Base-by-base conservation (phyloP, 352 stramenopile genomes). In the Phytophthora pistaciae region DNA sequence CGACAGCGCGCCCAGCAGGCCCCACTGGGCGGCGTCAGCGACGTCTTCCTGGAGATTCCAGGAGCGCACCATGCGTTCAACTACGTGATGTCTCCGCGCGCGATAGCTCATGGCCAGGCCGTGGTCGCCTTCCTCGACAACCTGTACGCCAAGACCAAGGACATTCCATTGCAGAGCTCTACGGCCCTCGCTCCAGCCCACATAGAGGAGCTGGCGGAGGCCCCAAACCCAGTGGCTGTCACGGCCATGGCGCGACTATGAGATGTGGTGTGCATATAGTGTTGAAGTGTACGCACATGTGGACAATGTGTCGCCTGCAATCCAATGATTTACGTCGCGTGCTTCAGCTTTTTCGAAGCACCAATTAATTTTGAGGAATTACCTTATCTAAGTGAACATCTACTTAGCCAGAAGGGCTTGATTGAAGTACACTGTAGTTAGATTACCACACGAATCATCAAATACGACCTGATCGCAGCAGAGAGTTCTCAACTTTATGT, bases 61-160 rank as follows among this genome's bases (percentile, higher is more conserved):
- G 78, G 78, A 2, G 80, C 84, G 10, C 83, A 93, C 48, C 87
- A 95, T 60, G 83, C 78, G 14, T 95, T 95, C 74, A 92, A 93
- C 72, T 90, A 86, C 68, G 68, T 93, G 29, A 74, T 88, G 64
- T 93, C 85, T n/a, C 87, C 86, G 3, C 84, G 87, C 7, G 74
- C 83, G 3, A 70, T 93, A 5, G 87, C 87, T 2, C 86, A 91
- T 61, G 82, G 83, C 2, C 84, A 95, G 56, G 86, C 87, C 1
- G 84, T 93, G 31, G 84, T 74, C 44, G 80, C 75, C 13, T 95
- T 91, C 74, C 76, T 95, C 4, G 71, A 80, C 25, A 86, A 87
- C 33, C 29, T 92, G 31, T 77, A 92, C 66, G 25, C 36, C 18
- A 82, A 87, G 61, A 85, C 80, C 18, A 90, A 83, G 49, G 29